These are phyloP conservation scores for Albatrellus ellisii DNA, from an alignment of 768 basidiomycete genomes.

Conservation along the genomic window DNA sequence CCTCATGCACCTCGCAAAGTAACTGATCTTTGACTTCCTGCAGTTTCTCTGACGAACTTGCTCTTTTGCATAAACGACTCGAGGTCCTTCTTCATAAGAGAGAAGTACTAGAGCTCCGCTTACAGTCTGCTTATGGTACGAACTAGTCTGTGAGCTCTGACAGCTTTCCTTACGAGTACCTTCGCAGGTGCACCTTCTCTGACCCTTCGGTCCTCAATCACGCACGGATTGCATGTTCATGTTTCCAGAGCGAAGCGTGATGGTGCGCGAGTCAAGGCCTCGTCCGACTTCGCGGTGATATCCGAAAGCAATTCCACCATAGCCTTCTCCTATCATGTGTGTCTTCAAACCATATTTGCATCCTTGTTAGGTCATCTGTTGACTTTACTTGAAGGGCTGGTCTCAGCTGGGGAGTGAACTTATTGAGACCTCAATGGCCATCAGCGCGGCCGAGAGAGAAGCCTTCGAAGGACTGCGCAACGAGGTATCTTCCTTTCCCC, in stretches of 20 bases:
- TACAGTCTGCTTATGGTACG: slow-evolving; percentile 45
- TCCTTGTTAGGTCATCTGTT: background rate
- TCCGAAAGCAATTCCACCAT: slow-evolving; percentile 54
- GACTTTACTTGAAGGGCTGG: slow-evolving; percentile 46
- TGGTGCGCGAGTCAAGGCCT: slow-evolving; percentile 30
- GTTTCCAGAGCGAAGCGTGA: slow-evolving; percentile 54
- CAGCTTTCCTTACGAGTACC: background rate
- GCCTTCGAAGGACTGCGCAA: slow-evolving; percentile 58
- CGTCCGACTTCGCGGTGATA: slow-evolving; percentile 41
- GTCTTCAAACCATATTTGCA: slow-evolving; percentile 4
- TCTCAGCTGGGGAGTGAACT: slow-evolving; percentile 60
- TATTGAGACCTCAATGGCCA: slow-evolving; percentile 36
- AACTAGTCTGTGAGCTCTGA: background rate
- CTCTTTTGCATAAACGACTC: slow-evolving; percentile 34
- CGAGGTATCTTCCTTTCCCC: slow-evolving; percentile 31
- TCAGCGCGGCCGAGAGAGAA: slow-evolving; percentile 50
- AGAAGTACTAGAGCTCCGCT: slow-evolving; percentile 36
- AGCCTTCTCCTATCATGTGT: slow-evolving; percentile 54
- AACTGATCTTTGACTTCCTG: background rate
- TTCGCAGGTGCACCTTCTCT: slow-evolving; percentile 53
- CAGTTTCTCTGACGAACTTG: slow-evolving; percentile 50
- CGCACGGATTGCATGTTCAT: slow-evolving; percentile 67
- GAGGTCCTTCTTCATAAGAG: slow-evolving; percentile 30
- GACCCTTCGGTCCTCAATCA: slow-evolving; percentile 53
- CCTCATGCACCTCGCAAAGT: background rate